Evolutionary conservation across 257 asterid genomes (phyloP).

Genomic region (Gentiana straminea): DNA sequence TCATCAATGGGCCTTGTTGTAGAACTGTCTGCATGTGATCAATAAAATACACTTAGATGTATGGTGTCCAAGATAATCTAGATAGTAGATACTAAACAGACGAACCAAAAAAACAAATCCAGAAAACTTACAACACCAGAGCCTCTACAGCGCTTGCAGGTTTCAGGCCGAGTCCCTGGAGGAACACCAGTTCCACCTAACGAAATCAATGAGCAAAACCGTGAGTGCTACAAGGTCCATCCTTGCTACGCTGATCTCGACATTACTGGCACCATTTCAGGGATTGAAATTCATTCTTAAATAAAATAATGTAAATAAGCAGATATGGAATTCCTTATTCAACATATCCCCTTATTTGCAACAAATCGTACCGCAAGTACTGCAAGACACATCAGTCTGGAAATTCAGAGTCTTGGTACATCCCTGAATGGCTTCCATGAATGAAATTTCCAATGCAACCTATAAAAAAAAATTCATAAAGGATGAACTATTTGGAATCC

Average conservation of each 20-base stretch:
- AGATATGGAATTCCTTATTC: too few relatives aligned
- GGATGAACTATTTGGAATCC: neutral
- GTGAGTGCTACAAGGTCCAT: neutral
- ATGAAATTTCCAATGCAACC: constrained; percentile 66
- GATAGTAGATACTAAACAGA: neutral
- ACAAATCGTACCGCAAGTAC: constrained; percentile 59
- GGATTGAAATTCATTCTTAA: too few relatives aligned
- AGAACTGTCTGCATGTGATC: constrained; percentile 29
- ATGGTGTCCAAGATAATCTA: neutral
- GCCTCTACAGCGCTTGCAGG: constrained; percentile 86
- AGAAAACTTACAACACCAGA: constrained; percentile 65
- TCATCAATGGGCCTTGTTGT: constrained; percentile 43
- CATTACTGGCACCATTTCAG: too few relatives aligned
- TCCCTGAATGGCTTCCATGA: constrained; percentile 98
- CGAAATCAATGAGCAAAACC: constrained; percentile 9
- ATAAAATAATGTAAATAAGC: too few relatives aligned
- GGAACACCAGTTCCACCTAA: constrained; percentile 98
- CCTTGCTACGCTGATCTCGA: neutral
- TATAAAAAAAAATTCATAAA: constrained; percentile 19
- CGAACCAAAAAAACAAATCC: constrained; percentile 8
- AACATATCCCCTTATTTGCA: neutral
- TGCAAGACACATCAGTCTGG: constrained; percentile 59
- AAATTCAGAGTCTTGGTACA: constrained; percentile 67
- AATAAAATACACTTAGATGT: neutral
- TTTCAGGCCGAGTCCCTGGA: constrained; percentile 92